A percentile compares a stretch with the other conserved stretches of the same genome.
These are phyloP conservation scores for Nannizziopsis arthrosporioides DNA, from an alignment of 2,329 filamentous ascomycete species.

Conservation along the genomic window DNA sequence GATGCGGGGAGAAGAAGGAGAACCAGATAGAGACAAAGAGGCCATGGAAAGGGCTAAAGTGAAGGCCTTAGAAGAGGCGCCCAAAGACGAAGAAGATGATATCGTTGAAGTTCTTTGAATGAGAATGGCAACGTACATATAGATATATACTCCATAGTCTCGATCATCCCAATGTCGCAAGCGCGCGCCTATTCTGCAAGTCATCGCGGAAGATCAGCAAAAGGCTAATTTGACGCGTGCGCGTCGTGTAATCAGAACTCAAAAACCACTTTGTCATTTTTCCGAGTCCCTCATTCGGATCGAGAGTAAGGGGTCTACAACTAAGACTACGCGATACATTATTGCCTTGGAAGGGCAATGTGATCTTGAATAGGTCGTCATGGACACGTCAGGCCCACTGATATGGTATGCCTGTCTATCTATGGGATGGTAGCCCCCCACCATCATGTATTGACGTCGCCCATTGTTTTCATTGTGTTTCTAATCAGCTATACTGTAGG, in stretches of 20 bases:
- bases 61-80: slow-evolving; percentile 25
- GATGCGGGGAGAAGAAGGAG: slow-evolving; percentile 64
- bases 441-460: neutral
- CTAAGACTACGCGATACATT: too few relatives aligned
- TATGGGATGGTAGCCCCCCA: neutral
- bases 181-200: neutral
- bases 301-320: neutral
- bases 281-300: neutral
- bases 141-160: too few relatives aligned
- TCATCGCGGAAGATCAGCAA: neutral
- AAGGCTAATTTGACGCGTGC: neutral
- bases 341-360: neutral
- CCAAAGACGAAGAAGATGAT: slow-evolving; percentile 34
- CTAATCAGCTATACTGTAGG: neutral
- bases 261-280: neutral
- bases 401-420: slow-evolving; percentile 1
- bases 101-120: slow-evolving; percentile 37
- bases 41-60: slow-evolving; percentile 31
- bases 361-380: neutral
- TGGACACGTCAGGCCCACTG: slow-evolving; percentile 2
- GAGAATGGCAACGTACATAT: too few relatives aligned
- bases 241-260: neutral
- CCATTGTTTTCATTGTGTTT: neutral
- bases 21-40: slow-evolving; percentile 34
- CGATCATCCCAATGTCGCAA: too few relatives aligned